Conservation (phyloP, 2,329 filamentous ascomycete species). For the Tolypocladium tropicale region DNA sequence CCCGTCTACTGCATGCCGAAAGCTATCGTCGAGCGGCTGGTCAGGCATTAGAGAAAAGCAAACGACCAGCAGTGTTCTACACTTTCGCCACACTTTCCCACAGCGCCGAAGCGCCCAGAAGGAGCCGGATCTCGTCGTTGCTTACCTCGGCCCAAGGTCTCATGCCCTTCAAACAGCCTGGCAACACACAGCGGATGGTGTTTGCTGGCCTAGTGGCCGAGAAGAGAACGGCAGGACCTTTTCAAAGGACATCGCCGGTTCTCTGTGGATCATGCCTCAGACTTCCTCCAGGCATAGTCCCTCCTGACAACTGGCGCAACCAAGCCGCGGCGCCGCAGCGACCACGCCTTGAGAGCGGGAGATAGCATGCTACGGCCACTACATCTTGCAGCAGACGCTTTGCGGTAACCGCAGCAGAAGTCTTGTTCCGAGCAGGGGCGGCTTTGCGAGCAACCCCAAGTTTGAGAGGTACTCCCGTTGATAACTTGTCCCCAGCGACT, state of each 20-base stretch:
- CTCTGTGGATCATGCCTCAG: slow-evolving; percentile 14
- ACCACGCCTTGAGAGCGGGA: neutral
- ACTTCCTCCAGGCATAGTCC: slow-evolving; percentile 13
- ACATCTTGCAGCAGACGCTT: neutral
- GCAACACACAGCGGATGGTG: slow-evolving; percentile 34
- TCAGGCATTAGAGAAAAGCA: slow-evolving; percentile 24
- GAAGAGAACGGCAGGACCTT: slow-evolving; percentile 41
- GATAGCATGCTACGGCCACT: neutral
- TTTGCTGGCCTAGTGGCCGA: slow-evolving; percentile 60
- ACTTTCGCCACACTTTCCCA: neutral
- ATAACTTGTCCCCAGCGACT: no score
- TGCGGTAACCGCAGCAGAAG: neutral
- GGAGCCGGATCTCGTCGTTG: neutral
- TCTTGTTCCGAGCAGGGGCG: neutral
- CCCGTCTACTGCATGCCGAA: slow-evolving; percentile 80
- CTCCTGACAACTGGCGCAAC: neutral
- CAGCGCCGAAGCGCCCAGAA: neutral
- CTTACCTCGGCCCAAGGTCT: neutral
- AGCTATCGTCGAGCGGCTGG: slow-evolving; percentile 49
- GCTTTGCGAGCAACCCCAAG: neutral
- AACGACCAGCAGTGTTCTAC: neutral
- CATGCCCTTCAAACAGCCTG: slow-evolving; percentile 54
- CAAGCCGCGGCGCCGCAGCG: no score
- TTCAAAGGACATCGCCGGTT: slow-evolving; percentile 15
- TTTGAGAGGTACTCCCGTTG: neutral